These are phyloP conservation scores for Sequoiadendron giganteum DNA, from an alignment of 75 land plant genomes.

Conservation along the genomic window DNA sequence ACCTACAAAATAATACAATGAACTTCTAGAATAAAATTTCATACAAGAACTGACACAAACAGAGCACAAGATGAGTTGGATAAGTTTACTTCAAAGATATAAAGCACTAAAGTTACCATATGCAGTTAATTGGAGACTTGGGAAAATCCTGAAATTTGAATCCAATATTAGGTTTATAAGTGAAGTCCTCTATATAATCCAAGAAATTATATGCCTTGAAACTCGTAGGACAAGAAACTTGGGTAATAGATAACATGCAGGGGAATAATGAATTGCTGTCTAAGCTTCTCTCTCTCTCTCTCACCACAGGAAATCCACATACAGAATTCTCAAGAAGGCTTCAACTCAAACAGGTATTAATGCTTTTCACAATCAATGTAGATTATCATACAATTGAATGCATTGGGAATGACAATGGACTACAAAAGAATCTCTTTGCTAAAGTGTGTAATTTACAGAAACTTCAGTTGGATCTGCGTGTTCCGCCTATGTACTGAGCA, in stretches of 20 bases:
- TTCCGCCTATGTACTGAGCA: not conserved
- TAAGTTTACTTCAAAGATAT: not conserved
- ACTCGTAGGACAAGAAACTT: not conserved
- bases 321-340: not conserved
- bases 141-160: not conserved
- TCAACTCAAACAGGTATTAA: not conserved
- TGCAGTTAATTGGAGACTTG: not conserved
- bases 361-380: not conserved
- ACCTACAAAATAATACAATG: not conserved
- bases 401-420: not conserved
- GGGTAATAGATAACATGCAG: not conserved
- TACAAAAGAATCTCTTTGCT: not conserved
- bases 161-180: not conserved
- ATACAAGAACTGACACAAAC: not conserved
- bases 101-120: not conserved
- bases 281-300: not conserved
- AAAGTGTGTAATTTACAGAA: not conserved
- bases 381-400: not conserved
- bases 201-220: not conserved
- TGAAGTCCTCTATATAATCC: not conserved
- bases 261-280: not conserved
- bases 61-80: not conserved
- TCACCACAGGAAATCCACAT: not conserved
- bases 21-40: not conserved
- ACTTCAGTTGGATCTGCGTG: not conserved